Percentiles rank a stretch among this genome's conserved stretches.
Evolutionary conservation across 331 rosid genomes (phyloP).

Genomic region (Quercus phellos): DNA sequence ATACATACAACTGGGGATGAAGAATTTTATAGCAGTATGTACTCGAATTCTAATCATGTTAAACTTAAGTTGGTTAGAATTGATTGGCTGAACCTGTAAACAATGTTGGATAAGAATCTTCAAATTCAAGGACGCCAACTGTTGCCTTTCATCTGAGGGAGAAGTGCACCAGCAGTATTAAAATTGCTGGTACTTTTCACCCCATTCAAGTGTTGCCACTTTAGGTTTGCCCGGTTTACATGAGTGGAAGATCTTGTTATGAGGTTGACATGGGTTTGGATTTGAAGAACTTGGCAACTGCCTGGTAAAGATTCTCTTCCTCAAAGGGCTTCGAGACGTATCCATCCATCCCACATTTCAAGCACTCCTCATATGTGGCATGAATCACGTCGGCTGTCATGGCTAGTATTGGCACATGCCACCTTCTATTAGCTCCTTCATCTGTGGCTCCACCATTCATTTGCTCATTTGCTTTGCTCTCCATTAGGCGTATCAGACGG

Average conservation of each 20-base stretch:
- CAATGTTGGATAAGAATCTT: slow-evolving; percentile 15
- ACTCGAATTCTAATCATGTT: slow-evolving; percentile 42
- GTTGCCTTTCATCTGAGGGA: slow-evolving; percentile 10
- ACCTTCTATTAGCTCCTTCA: slow-evolving; percentile 35
- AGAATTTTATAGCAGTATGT: slow-evolving; percentile 33
- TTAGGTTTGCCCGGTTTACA: background rate
- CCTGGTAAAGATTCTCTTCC: slow-evolving; percentile 90
- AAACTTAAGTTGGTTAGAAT: slow-evolving; percentile 39
- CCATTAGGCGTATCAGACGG: slow-evolving; percentile 67
- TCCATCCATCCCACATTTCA: slow-evolving; percentile 93
- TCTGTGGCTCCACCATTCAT: slow-evolving; percentile 24
- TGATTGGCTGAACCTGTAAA: slow-evolving; percentile 23
- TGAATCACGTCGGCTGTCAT: slow-evolving; percentile 99
- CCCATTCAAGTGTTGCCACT: background rate
- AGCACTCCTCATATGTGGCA: slow-evolving; percentile 81
- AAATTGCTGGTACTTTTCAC: slow-evolving; percentile 32
- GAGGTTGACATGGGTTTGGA: slow-evolving; percentile 35
- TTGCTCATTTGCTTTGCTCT: slow-evolving; percentile 51
- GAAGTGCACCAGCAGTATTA: slow-evolving; percentile 22
- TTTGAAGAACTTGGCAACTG: slow-evolving; percentile 75
- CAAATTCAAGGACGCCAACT: slow-evolving; percentile 18
- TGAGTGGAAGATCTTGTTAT: slow-evolving; percentile 10
- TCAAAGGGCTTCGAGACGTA: slow-evolving; percentile 97
- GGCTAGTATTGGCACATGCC: slow-evolving; percentile 84
- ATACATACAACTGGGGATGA: slow-evolving; percentile 45